These are phyloP conservation scores for Claviceps africana DNA, from an alignment of 2,329 filamentous ascomycete genomes.

Conservation along the genomic window DNA sequence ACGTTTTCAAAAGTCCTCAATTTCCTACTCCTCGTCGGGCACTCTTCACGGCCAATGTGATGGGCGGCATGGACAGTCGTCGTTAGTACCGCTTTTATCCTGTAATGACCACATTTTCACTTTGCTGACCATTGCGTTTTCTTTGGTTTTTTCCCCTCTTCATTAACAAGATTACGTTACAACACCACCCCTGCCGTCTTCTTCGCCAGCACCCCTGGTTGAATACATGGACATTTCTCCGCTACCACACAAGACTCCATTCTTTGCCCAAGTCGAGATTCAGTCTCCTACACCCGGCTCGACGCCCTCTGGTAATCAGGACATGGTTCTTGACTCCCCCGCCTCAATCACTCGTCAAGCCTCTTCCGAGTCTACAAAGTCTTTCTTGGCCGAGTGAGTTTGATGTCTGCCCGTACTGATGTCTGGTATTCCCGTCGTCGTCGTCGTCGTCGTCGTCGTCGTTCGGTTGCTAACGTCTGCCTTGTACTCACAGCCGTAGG, in stretches of 20 bases:
- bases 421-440: background rate
- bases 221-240: constrained; percentile 93
- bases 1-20: constrained; percentile 18
- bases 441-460: too few relatives aligned
- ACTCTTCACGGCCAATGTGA: constrained; percentile 26
- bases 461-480: constrained; percentile 11
- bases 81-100: constrained; percentile 11
- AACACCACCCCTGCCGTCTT: constrained; percentile 70
- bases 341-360: constrained; percentile 31
- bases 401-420: constrained; percentile 6
- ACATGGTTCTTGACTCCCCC: constrained; percentile 44
- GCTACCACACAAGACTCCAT: constrained; percentile 72
- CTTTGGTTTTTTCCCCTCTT: constrained; percentile 5
- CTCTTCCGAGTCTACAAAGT: constrained; percentile 35
- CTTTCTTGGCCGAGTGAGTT: constrained; percentile 39
- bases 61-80: constrained; percentile 21
- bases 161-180: constrained; percentile 50
- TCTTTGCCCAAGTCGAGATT: constrained; percentile 48
- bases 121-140: background rate
- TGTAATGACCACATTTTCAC: background rate
- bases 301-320: constrained; percentile 26
- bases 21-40: constrained; percentile 28
- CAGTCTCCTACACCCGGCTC: constrained; percentile 56
- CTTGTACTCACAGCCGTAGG: constrained; percentile 36
- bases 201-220: constrained; percentile 57